Evolutionary conservation across 73 alveolate species (phyloP), one percentile per base, ranked within the genome.

Genomic region (Paramecium biaurelia): DNA sequence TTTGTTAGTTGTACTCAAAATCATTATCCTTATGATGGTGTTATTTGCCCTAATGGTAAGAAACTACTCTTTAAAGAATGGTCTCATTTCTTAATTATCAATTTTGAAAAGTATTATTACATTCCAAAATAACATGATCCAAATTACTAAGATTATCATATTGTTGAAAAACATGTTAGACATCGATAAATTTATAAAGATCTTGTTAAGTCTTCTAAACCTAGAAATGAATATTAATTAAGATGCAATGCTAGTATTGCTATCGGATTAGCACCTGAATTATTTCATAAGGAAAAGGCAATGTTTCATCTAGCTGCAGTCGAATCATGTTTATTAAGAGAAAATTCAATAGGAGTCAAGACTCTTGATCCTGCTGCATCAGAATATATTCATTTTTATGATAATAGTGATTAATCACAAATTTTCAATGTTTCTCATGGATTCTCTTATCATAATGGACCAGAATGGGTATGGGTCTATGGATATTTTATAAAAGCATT

Each of bases 221-320:
- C 70, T 24, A 92, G 98, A 86, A 95, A 96, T 57, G 99, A 96
- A 86, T 96, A 96, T 57, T 97, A 98, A 87, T 93, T 97, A 53
- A 95, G 99, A 79, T 97, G 98, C 43, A 98, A 98, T 92, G 95
- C 96, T 8, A 89, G 95, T 85, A 93, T 98, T 0, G 99, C 99
- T 9, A 93, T 98, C 92, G 99, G 99, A 6, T 94, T 96, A 15
- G 99, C 99, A 23, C 99, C 99, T 7, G 99, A 97, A 88, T 89
- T 98, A 43, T 98, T 98, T 85, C 76, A 92, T 42, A 90, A 85
- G 70, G 93, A 94, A 53, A 95, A 96, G 84, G 99, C 98, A 0
- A 58, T 92, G 43, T 76, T 86, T 47, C 97, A 96, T 82, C 90
- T 96, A 49, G 93, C 94, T 45, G 59, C 97, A 1, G 95, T 96